Evolutionary conservation across 2,329 filamentous ascomycete species (phyloP).

Genomic region (Fusarium torulosum): DNA sequence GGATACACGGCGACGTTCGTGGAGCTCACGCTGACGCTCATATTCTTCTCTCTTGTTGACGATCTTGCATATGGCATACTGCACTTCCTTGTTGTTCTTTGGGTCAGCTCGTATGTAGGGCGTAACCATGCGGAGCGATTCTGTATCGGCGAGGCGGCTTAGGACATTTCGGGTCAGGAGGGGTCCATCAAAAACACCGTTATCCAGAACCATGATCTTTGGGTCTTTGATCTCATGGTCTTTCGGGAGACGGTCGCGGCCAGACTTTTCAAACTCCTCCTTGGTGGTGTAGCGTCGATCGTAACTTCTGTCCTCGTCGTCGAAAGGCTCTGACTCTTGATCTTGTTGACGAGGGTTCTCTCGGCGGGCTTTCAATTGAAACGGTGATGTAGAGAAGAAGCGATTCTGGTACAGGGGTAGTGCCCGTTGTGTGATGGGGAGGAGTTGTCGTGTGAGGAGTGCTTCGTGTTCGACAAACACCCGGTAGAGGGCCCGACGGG

Average conservation of each 20-base stretch:
- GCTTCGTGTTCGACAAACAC: constrained; percentile 58
- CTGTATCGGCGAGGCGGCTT: constrained; percentile 50
- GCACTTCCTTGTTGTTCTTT: constrained; percentile 37
- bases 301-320: constrained; percentile 42
- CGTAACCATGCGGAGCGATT: constrained; percentile 59
- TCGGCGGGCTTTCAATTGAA: constrained; percentile 22
- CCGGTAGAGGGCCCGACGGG: constrained; percentile 60
- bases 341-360: not conserved
- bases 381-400: constrained; percentile 20
- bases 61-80: constrained; percentile 77
- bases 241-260: constrained; percentile 56
- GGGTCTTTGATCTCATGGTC: constrained; percentile 61
- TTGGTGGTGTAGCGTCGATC: constrained; percentile 55
- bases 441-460: constrained; percentile 43
- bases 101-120: constrained; percentile 53
- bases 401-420: constrained; percentile 32
- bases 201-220: constrained; percentile 58
- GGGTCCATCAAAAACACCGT: constrained; percentile 57
- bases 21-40: constrained; percentile 57
- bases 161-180: constrained; percentile 58
- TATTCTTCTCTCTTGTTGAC: constrained; percentile 68
- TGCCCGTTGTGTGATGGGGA: constrained; percentile 8
- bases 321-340: not conserved
- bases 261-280: constrained; percentile 50
- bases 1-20: constrained; percentile 60